Conservation (phyloP, 805 yeast genomes). For the Candida odintsovae region DNA sequence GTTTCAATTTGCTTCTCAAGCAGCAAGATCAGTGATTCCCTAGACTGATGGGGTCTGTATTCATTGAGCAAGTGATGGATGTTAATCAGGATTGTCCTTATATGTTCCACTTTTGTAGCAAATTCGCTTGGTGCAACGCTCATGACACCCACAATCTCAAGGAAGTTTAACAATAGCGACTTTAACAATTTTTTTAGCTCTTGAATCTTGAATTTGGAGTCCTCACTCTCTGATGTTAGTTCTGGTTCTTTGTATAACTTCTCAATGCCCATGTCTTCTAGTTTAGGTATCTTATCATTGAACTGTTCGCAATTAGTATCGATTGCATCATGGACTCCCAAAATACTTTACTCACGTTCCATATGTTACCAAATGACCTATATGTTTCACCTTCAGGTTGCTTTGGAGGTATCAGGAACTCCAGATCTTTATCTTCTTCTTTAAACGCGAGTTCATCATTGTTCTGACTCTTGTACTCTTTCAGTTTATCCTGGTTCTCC, state of each 20-base stretch:
- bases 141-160: slow-evolving; percentile 77
- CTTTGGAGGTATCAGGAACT: slow-evolving; percentile 59
- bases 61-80: slow-evolving; percentile 89
- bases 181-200: slow-evolving; percentile 78
- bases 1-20: slow-evolving; percentile 65
- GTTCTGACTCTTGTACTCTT: slow-evolving; percentile 16
- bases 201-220: slow-evolving; percentile 46
- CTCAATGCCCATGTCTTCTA: slow-evolving; percentile 69
- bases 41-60: slow-evolving; percentile 91
- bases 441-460: slow-evolving; percentile 30
- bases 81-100: slow-evolving; percentile 76
- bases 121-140: slow-evolving; percentile 65
- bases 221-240: slow-evolving; percentile 24
- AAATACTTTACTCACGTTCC: slow-evolving; percentile 46
- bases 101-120: slow-evolving; percentile 64
- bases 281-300: slow-evolving; percentile 66
- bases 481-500: slow-evolving; percentile 50
- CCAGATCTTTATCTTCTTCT: slow-evolving; percentile 39
- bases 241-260: slow-evolving; percentile 51
- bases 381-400: slow-evolving; percentile 62
- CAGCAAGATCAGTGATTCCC: slow-evolving; percentile 79
- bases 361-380: slow-evolving; percentile 82
- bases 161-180: slow-evolving; percentile 70
- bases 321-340: neutral
- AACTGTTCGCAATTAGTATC: slow-evolving; percentile 12